Percentiles rank a stretch among this genome's conserved stretches.
phyloP scores from a whole-genome alignment of 2,329 filamentous ascomycete species.

The Phialophora expanda region DNA sequence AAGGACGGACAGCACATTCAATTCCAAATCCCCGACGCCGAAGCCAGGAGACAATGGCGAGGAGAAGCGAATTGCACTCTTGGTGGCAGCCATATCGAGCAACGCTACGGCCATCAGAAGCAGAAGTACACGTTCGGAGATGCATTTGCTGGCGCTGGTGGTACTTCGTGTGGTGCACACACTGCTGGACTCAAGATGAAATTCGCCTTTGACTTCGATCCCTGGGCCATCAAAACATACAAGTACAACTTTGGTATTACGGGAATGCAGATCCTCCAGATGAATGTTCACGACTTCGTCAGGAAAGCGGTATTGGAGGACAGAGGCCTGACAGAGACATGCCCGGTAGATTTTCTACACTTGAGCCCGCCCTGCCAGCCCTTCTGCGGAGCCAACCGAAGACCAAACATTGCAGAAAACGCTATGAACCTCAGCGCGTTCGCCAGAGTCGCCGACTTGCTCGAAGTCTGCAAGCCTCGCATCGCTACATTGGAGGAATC shows the following conservation, averaged over 20 bases:
- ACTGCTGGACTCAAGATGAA: constrained; percentile 63
- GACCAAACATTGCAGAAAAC: constrained; percentile 59
- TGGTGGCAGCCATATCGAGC: background rate
- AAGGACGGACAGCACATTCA: background rate
- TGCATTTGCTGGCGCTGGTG: constrained; percentile 74
- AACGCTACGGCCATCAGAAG: background rate
- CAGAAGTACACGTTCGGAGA: constrained; percentile 70
- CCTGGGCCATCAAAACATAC: constrained; percentile 64
- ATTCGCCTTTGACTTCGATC: constrained; percentile 69
- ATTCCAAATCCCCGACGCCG: constrained; percentile 1
- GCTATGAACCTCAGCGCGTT: constrained; percentile 68
- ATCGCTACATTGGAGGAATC: constrained; percentile 82
- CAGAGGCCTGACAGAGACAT: background rate
- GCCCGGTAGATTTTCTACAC: constrained; percentile 70
- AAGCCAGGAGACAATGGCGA: constrained; percentile 18
- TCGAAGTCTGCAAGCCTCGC: constrained; percentile 66
- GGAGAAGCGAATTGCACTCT: constrained; percentile 7
- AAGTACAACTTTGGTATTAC: constrained; percentile 58
- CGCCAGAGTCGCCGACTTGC: constrained; percentile 56
- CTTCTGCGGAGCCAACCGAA: constrained; percentile 74
- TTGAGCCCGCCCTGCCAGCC: constrained; percentile 78
- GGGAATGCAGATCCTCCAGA: constrained; percentile 2
- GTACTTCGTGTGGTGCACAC: constrained; percentile 68
- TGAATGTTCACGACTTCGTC: constrained; percentile 55
- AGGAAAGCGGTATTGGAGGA: constrained; percentile 37